Evolutionary conservation across 169 alveolate species (phyloP).

Genomic region (Perkinsus olseni): DNA sequence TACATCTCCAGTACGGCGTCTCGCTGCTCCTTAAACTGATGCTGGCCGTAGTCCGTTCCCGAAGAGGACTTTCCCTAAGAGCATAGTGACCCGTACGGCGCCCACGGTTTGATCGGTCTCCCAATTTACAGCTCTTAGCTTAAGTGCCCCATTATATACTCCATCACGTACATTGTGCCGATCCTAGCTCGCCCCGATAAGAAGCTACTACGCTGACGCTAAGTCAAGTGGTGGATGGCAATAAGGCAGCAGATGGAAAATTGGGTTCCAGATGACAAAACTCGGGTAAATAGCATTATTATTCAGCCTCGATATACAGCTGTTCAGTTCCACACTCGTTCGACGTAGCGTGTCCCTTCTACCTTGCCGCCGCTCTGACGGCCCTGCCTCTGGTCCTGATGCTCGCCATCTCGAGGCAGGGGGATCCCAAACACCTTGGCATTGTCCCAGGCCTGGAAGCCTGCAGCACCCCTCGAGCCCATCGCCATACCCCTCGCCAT

Average conservation of each 20-base stretch:
- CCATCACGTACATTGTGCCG: too few species aligned
- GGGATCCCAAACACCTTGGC: neutral
- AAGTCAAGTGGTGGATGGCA: too few species aligned
- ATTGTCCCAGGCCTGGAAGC: neutral
- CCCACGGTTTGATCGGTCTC: too few species aligned
- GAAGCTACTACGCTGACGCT: too few species aligned
- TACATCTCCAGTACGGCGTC: neutral
- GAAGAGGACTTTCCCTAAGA: neutral
- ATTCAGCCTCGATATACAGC: too few species aligned
- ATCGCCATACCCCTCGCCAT: neutral
- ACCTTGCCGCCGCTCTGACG: neutral
- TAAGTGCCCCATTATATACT: too few species aligned
- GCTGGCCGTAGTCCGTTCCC: neutral
- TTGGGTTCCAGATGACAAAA: too few species aligned
- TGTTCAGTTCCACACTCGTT: neutral
- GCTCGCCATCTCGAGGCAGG: neutral
- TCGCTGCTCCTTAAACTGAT: neutral
- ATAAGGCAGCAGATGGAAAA: too few species aligned
- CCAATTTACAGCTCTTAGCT: too few species aligned
- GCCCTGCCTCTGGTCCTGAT: neutral
- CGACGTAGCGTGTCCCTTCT: neutral
- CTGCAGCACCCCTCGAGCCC: neutral
- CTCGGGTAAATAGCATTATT: too few species aligned
- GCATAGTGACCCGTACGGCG: too few species aligned
- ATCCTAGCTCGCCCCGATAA: too few species aligned